Percentiles rank a stretch among this genome's conserved stretches.
phyloP scores from a whole-genome alignment of 2,329 filamentous ascomycete species.

The Phaeosphaeriaceae sp. region DNA sequence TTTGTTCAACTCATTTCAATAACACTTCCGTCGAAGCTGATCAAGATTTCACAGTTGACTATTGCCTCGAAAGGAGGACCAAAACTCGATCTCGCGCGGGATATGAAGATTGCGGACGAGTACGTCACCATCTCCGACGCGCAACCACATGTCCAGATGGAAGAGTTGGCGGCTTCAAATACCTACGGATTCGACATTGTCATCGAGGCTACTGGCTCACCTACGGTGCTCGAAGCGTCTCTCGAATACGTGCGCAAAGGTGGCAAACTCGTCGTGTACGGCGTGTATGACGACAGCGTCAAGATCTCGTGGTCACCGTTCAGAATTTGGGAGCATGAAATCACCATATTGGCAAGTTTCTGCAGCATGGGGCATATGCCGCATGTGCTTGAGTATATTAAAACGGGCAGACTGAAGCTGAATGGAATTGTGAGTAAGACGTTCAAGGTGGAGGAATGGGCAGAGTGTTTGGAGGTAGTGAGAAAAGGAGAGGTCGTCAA shows the following conservation, averaged over 20 bases:
- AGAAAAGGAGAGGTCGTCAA: slow-evolving; percentile 77
- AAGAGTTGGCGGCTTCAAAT: slow-evolving; percentile 68
- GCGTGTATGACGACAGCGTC: slow-evolving; percentile 69
- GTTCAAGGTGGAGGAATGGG: slow-evolving; percentile 76
- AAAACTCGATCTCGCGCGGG: slow-evolving; percentile 72
- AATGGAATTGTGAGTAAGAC: slow-evolving; percentile 75
- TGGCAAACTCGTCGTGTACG: slow-evolving; percentile 75
- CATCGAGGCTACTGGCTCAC: slow-evolving; percentile 73
- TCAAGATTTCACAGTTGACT: slow-evolving; percentile 53
- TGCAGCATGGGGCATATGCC: slow-evolving; percentile 65
- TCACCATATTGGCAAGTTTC: slow-evolving; percentile 74
- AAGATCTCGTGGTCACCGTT: slow-evolving; percentile 73
- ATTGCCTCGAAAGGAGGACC: slow-evolving; percentile 72
- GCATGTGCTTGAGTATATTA: slow-evolving; percentile 50
- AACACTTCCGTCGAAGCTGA: not conserved
- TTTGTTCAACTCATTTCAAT: not conserved
- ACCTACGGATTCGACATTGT: slow-evolving; percentile 78
- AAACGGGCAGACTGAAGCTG: slow-evolving; percentile 67
- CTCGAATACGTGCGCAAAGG: slow-evolving; percentile 76
- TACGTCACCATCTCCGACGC: slow-evolving; percentile 54
- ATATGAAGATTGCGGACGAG: slow-evolving; percentile 56
- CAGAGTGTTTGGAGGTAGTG: slow-evolving; percentile 73
- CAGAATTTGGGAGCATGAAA: slow-evolving; percentile 73
- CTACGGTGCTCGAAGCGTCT: slow-evolving; percentile 72
- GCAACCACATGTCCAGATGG: slow-evolving; percentile 55